Evolutionary conservation across 2,329 filamentous ascomycete genomes (phyloP).

Genomic region (Colletotrichum sp.): DNA sequence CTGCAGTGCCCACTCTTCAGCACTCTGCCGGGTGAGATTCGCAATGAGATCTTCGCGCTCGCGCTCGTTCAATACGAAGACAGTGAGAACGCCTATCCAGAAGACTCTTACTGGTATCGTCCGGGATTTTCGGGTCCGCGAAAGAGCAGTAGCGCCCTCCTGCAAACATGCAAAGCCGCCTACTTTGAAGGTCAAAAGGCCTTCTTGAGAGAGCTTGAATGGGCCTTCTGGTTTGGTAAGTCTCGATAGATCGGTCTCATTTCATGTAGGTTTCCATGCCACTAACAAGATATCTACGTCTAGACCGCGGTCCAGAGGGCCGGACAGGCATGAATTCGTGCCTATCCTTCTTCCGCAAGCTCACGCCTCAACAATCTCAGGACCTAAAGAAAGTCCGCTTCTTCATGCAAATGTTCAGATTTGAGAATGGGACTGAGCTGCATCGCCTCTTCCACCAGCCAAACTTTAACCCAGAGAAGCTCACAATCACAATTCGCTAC

Average conservation of each 20-base stretch:
- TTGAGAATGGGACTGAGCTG: conserved; percentile 35
- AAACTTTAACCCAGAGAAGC: conserved; percentile 34
- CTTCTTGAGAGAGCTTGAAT: conserved; percentile 10
- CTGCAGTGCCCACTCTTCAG: conserved; percentile 33
- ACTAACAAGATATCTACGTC: rapidly evolving
- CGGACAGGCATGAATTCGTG: not conserved
- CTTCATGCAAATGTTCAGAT: conserved; percentile 47
- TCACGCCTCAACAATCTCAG: conserved; percentile 25
- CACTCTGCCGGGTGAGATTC: conserved; percentile 52
- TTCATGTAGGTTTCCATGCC: not conserved
- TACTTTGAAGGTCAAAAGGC: conserved; percentile 1
- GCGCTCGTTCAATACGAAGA: conserved; percentile 44
- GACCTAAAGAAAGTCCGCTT: conserved; percentile 32
- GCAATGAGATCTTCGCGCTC: conserved; percentile 49
- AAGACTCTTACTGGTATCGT: conserved; percentile 40
- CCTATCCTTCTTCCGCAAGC: not conserved
- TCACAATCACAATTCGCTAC: conserved; percentile 54
- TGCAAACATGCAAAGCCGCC: conserved; percentile 43
- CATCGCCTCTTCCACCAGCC: conserved; percentile 28
- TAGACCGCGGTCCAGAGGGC: conserved; percentile 1
- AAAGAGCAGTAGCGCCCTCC: conserved; percentile 39
- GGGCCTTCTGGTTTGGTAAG: conserved; percentile 12
- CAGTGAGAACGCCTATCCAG: conserved; percentile 28
- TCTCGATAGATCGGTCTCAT: not conserved
- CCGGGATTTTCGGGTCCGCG: conserved; percentile 44